Conservation (phyloP, 2,329 filamentous ascomycete species). For the Penicillium digitatum region DNA sequence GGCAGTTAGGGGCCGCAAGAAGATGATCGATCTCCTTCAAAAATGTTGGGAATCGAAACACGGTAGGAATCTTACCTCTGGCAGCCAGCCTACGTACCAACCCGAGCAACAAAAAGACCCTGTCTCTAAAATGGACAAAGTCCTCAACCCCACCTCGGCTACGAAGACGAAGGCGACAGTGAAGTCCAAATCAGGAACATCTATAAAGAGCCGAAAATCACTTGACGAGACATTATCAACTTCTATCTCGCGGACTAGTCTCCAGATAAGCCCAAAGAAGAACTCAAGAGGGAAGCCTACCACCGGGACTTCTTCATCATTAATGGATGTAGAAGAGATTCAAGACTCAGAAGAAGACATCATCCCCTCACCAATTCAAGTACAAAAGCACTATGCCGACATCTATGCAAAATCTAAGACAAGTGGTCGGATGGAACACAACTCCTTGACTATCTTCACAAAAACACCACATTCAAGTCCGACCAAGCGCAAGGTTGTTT, state of each 20-base stretch:
- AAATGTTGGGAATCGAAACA: constrained; percentile 67
- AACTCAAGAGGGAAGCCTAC: background rate
- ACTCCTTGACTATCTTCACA: constrained; percentile 14
- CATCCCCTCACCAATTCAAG: constrained; percentile 28
- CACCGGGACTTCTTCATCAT: constrained; percentile 9
- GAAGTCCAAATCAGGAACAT: constrained; percentile 4
- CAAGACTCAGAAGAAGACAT: constrained; percentile 38
- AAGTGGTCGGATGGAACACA: background rate
- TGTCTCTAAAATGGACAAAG: background rate
- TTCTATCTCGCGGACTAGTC: background rate
- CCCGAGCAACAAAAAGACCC: background rate
- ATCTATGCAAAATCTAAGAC: constrained; percentile 3
- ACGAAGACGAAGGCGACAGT: constrained; percentile 12
- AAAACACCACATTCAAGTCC: constrained; percentile 9
- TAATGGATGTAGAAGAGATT: constrained; percentile 35
- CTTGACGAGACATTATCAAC: background rate
- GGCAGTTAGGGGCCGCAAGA: constrained; percentile 61
- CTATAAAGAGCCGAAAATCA: background rate
- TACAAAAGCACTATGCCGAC: constrained; percentile 19
- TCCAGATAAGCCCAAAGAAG: background rate
- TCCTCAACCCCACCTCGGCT: background rate
- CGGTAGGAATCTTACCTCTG: constrained; percentile 12
- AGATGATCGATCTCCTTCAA: constrained; percentile 66
- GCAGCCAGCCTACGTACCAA: background rate
- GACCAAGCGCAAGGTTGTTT: constrained; percentile 9